Evolutionary conservation across 2,329 filamentous ascomycete species (phyloP).

Genomic region (Scedosporium minutisporum): DNA sequence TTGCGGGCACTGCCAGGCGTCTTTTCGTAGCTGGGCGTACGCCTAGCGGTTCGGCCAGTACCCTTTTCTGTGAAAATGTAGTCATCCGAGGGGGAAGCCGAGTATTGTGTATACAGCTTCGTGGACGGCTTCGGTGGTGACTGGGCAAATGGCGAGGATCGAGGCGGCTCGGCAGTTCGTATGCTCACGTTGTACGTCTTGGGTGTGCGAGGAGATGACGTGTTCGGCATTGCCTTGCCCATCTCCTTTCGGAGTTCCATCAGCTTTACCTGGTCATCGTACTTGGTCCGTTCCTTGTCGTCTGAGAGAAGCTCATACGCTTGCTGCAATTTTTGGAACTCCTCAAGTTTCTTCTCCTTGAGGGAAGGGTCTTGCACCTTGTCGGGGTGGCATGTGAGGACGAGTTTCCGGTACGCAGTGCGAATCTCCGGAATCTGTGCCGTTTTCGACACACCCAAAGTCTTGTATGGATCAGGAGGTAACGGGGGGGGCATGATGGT

Average conservation of each 20-base stretch:
- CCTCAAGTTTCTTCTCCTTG: slow-evolving; percentile 69
- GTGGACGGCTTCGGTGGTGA: slow-evolving; percentile 21
- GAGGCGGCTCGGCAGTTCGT: slow-evolving; percentile 37
- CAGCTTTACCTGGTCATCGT: slow-evolving; percentile 66
- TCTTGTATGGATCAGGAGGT: slow-evolving; percentile 67
- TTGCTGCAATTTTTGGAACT: slow-evolving; percentile 87
- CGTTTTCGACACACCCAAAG: slow-evolving; percentile 63
- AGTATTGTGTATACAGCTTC: slow-evolving; percentile 25
- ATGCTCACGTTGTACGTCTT: slow-evolving; percentile 23
- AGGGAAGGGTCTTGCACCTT: slow-evolving; percentile 71
- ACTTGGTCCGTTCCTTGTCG: slow-evolving; percentile 59
- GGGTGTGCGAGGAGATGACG: slow-evolving; percentile 33
- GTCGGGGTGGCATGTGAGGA: slow-evolving; percentile 83
- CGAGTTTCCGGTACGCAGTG: slow-evolving; percentile 73
- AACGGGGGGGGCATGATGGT: slow-evolving; percentile 35
- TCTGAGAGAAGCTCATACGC: slow-evolving; percentile 87
- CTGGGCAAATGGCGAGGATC: slow-evolving; percentile 30
- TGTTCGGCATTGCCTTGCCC: slow-evolving; percentile 30
- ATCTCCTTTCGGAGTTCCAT: slow-evolving; percentile 52
- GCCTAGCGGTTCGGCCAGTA: slow-evolving; percentile 26
- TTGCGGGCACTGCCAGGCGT: slow-evolving; percentile 27
- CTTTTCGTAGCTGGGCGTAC: slow-evolving; percentile 37
- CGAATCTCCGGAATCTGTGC: slow-evolving; percentile 65
- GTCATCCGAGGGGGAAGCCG: slow-evolving; percentile 30
- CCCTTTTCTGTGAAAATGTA: slow-evolving; percentile 35